phyloP scores from a whole-genome alignment of 352 stramenopile genomes.

The Globisporangium paroecandrum region DNA sequence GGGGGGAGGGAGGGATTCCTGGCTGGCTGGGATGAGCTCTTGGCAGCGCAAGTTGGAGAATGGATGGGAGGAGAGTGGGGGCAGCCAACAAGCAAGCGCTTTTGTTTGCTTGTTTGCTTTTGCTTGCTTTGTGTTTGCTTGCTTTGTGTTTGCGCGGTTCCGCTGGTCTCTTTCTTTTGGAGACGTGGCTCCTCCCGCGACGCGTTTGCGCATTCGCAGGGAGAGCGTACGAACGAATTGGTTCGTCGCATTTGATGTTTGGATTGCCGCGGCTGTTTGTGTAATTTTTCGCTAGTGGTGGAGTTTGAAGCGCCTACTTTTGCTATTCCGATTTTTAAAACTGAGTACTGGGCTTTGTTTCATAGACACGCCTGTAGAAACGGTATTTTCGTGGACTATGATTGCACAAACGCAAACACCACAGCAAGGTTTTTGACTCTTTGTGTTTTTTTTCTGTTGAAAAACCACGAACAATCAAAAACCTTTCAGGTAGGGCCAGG shows the following conservation, averaged over 20 bases:
- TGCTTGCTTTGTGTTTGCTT: neutral
- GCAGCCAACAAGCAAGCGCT: neutral
- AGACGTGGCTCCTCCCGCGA: neutral
- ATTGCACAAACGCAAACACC: conserved; percentile 1
- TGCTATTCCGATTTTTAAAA: neutral
- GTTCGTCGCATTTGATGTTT: conserved; percentile 1
- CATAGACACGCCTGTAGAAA: neutral
- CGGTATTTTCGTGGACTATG: neutral
- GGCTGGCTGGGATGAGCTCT: conserved; percentile 1
- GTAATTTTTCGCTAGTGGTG: neutral
- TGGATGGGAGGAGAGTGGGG: neutral
- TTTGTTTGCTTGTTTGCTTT: neutral
- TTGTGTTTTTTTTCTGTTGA: too few relatives aligned
- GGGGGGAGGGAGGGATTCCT: neutral
- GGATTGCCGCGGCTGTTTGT: neutral
- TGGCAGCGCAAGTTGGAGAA: conserved; percentile 14
- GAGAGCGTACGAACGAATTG: neutral
- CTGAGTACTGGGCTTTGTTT: neutral
- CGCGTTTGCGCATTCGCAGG: neutral
- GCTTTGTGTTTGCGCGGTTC: neutral
- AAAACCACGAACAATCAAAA: too few relatives aligned
- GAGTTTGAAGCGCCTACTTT: neutral
- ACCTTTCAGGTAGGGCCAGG: too few relatives aligned
- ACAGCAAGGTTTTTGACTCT: too few relatives aligned
- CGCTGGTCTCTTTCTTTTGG: conserved; percentile 5